Evolutionary conservation across 2,329 filamentous ascomycete genomes (phyloP), one percentile per base, ranked within the genome.

Genomic region (Penicillium palitans): DNA sequence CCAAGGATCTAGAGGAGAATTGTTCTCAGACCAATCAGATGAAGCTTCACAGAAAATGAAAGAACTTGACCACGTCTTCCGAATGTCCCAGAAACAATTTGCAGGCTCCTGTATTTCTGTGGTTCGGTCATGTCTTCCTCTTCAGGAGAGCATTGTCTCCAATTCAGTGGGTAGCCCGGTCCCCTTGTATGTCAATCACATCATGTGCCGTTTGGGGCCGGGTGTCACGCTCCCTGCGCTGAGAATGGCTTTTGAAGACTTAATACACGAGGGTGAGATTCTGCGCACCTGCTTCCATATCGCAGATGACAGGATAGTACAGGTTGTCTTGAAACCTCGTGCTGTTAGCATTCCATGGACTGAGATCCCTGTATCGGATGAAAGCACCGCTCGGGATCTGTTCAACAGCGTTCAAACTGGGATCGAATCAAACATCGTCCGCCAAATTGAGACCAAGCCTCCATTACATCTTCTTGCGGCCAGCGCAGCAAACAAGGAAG

Each of bases 161-260:
- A 55, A 39, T 21, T 55, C 52, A 2, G 19, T 55, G 9, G 52
- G 52, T 3, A 55, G 37, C 17, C 6, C 25, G 1, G 41, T 12
- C 7, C 52, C 52, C 12, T 42, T 55, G n/a, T 55, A 55, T 31
- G 52, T 55, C 24, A 55, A 55, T 49, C 52, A 55, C 21, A 55
- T 55, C 33, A 55, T 49, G 52, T 55, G 52, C 21, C 52, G 52
- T 8, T 24, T 55, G 24, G 52, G 52, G 17, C 19, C 37, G 4
- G 25, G 13, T 24, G 35, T 55, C 44, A 41, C 37, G 19, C 35
- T 55, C 13, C 4, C 45, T 21, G 40, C 27, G 15, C 45, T 55
- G 12, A 46, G 24, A 24, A 15, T 21, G 4, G 52, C 52, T 1
- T 55, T 55, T 25, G 52, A 55, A 39, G 52, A 55, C 15, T 24